A percentile compares a stretch with the other conserved stretches of the same genome.
phyloP scores from a whole-genome alignment of 2,329 filamentous ascomycete genomes.

The Drechslerella dactyloides region DNA sequence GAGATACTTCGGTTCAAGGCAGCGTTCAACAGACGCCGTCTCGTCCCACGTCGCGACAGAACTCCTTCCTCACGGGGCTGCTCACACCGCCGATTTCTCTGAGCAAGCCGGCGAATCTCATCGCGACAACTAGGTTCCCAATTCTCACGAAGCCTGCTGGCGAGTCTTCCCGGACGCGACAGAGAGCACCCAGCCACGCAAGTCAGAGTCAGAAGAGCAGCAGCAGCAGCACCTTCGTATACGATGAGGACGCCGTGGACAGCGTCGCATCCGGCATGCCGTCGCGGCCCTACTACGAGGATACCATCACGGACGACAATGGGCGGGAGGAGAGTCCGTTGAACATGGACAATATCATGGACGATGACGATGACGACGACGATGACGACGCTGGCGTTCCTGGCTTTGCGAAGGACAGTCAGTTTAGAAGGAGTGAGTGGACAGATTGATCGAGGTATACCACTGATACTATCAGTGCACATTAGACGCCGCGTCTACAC shows the following conservation, averaged over 20 bases:
- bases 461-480: background rate
- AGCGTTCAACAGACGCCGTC: constrained; percentile 49
- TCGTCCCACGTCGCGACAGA: constrained; percentile 52
- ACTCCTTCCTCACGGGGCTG: constrained; percentile 53
- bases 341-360: constrained; percentile 52
- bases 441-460: constrained; percentile 2
- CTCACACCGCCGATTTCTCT: constrained; percentile 53
- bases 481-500: background rate
- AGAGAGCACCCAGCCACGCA: constrained; percentile 31
- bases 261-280: constrained; percentile 13
- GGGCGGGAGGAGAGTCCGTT: constrained; percentile 29
- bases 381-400: constrained; percentile 52
- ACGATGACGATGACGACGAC: constrained; percentile 39
- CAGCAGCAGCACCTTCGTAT: constrained; percentile 25
- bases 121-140: constrained; percentile 26
- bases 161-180: constrained; percentile 24
- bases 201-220: constrained; percentile 47
- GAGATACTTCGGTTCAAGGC: constrained; percentile 52
- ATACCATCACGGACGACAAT: constrained; percentile 51
- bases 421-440: constrained; percentile 33
- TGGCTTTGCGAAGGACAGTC: constrained; percentile 41
- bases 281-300: constrained; percentile 52
- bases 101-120: constrained; percentile 37
- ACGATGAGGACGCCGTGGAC: constrained; percentile 42
- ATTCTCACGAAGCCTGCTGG: constrained; percentile 28